Evolutionary conservation across 106 monocot genomes (phyloP).

Genomic region (Narthecium ossifragum): DNA sequence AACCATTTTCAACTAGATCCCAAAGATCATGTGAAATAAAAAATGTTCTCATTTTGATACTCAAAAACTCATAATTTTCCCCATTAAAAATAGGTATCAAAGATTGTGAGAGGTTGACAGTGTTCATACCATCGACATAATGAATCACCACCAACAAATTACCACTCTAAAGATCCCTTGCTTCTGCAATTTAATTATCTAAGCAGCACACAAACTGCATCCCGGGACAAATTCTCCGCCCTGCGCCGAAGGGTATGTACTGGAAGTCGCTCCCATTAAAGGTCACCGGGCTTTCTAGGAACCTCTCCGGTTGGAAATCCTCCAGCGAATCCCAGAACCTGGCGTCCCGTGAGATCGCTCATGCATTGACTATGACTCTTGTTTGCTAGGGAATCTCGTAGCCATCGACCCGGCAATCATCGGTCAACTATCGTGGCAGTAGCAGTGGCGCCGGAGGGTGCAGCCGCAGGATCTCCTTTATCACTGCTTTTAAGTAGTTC

Average conservation of each 20-base stretch:
- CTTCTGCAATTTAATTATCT: no score
- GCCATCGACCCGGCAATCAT: not conserved
- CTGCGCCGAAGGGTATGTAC: constrained; percentile 1
- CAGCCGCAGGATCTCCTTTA: not conserved
- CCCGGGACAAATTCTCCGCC: constrained; percentile 4
- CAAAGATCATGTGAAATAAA: no score
- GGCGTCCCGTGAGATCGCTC: constrained; percentile 1
- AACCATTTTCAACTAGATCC: no score
- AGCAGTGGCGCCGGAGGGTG: constrained; percentile 2
- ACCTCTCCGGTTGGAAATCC: constrained; percentile 1
- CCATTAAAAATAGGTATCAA: no score
- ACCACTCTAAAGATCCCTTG: no score
- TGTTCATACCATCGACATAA: no score
- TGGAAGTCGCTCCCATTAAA: not conserved
- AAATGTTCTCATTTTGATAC: no score
- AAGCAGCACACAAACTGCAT: no score
- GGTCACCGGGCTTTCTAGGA: not conserved
- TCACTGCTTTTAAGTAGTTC: not conserved
- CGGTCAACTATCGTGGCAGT: not conserved
- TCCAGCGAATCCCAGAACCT: not conserved
- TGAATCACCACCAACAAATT: no score
- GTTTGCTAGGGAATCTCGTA: not conserved
- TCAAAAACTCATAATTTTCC: no score
- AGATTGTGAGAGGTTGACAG: no score
- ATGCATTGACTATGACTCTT: not conserved